Base-by-base conservation (phyloP, 2,329 filamentous ascomycete species). In the Exophiala dermatitidis region DNA sequence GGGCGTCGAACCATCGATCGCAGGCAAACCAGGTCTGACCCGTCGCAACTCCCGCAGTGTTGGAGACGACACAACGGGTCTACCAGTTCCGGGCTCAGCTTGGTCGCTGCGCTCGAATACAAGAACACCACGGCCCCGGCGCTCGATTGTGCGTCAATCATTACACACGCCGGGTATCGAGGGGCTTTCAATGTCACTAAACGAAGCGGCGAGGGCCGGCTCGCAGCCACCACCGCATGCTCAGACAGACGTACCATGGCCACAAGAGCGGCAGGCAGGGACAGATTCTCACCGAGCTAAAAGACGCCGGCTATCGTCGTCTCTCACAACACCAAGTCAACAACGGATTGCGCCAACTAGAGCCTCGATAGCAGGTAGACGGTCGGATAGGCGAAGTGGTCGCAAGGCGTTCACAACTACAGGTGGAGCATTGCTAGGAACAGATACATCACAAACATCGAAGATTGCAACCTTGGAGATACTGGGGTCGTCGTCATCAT, bases 21-120 rank as follows among this genome's bases (percentile, higher is more conserved):
- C 62, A 71, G 57, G 58, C 26, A 33, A 48, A 37, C 44, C 51
- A 31, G 31, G 19, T 26, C 47, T 55, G n/a, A 47, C 49, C 48
- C 12, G 12, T 10, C 28, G 4, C 12, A 79, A 75, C 43, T 70
- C 72, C 57, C 74, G 74, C 52, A 71, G 73, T 56, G 66, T 71
- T 51, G 75, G 69, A 62, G 72, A 69, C 51, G 69, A 75, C 3
- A 70, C 75, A 57, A 79, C 79, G 60, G 75, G 73, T 10, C 77
- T 79, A 60, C 71, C 72, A 0, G 72, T 76, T 40, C 58, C 64
- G n/a, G 62, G 68, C 29, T 61, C 60, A 9, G 49, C 61, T 36
- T 59, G 62, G 10, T 55, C 69, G 44, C 52, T 59, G 36, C 58
- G 63, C 12, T 60, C 70, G 41, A 53, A 61, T 50, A 63, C 62